These are phyloP conservation scores for Pythium angustatum DNA, from an alignment of 352 stramenopile genomes.

Conservation along the genomic window DNA sequence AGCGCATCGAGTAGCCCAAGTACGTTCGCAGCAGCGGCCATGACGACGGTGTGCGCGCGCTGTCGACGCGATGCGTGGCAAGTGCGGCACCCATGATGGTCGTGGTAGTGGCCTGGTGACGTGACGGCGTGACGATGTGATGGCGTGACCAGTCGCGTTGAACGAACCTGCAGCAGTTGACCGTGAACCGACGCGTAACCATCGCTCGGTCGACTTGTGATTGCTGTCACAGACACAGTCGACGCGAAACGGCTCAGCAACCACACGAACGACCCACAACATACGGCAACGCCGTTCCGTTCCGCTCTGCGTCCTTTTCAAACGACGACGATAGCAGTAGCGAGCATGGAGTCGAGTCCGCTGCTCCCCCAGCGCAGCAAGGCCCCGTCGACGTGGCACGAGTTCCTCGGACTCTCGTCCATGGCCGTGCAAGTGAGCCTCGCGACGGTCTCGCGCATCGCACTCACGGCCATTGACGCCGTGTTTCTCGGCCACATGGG, in stretches of 20 bases:
- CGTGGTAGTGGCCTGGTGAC: background rate
- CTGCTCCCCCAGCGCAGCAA: conserved; percentile 13
- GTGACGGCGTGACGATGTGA: background rate
- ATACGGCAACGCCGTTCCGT: background rate
- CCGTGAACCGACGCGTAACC: too few relatives aligned
- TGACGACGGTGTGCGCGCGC: conserved; percentile 18
- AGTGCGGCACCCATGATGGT: conserved; percentile 37
- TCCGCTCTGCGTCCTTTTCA: too few relatives aligned
- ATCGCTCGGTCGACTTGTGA: too few relatives aligned
- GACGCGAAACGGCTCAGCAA: conserved; percentile 9
- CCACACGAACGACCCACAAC: background rate
- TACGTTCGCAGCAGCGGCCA: conserved; percentile 60
- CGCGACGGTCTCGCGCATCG: conserved; percentile 57
- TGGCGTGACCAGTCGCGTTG: too few relatives aligned
- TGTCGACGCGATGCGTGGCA: conserved; percentile 26
- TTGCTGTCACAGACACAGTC: too few relatives aligned
- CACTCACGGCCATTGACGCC: conserved; percentile 69
- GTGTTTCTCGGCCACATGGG: conserved; percentile 83
- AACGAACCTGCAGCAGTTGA: too few relatives aligned
- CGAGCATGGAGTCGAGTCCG: conserved; percentile 44
- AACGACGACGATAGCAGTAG: background rate
- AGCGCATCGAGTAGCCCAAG: conserved; percentile 43
- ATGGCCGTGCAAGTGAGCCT: conserved; percentile 73
- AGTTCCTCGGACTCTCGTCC: conserved; percentile 56
- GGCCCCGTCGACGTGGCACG: conserved; percentile 39